Base-by-base conservation (phyloP, 192 early-diverging fungal genomes). In the Coemansia furcata region DNA sequence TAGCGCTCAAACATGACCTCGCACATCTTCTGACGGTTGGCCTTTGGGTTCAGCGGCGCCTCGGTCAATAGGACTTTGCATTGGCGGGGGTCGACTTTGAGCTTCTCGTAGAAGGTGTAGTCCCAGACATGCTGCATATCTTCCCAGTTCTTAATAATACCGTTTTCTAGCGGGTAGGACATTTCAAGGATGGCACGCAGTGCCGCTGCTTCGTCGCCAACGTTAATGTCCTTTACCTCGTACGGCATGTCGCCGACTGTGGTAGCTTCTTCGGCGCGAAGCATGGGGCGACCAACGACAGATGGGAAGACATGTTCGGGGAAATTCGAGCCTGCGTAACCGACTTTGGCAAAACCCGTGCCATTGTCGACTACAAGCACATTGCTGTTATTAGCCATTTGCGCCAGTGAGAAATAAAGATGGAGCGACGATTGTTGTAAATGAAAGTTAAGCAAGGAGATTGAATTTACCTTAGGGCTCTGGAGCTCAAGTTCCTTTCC, bases 81-180 rank as follows among this genome's bases (percentile, higher is more conserved):
- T 64, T 98, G 92, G 30, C 76, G 80, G 37, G 90, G 95, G 73
- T 98, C 91, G 65, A 96, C 87, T 71, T 89, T 86, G 26, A 99
- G 87, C 83, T 94, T 95, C 74, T 96, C 90, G 67, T 88, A 86
- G 74, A 98, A 98, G 19, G 97, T 98, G 66, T 99, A 98, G 81
- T 98, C 90, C 98, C 98, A 99, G 47, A 99, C 87, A 61, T 97
- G 93, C 68, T 89, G 83, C 93, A 94, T 94, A 71, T 99, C 96
- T 49, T 96, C 95, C 96, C 96, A 99, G 86, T 97, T 94, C 67
- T 88, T 83, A 52, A 99, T 90, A 59, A 99, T 93, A 9, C 98
- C 98, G 85, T 99, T 98, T 76, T 98, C 95, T 91, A 99, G 95
- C 15, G 98, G 98, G 74, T 99, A 99, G 38, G 89, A 88, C 90